These are phyloP conservation scores for Boletellus deceptivus DNA, from an alignment of 1,284 basidiomycete species.

Conservation along the genomic window DNA sequence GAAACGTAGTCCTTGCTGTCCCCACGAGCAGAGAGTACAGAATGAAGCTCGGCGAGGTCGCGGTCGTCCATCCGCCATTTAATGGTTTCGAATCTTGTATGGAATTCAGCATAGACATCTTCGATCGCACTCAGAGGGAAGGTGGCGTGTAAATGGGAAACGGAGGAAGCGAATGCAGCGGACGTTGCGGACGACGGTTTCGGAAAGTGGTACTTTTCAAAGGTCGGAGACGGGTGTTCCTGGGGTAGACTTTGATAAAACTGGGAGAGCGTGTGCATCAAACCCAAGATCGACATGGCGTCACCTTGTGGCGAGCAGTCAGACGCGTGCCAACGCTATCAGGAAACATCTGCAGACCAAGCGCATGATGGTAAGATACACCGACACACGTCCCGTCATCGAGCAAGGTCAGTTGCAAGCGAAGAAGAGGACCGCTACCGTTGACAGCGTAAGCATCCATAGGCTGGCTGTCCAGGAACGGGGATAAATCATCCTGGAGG, in stretches of 20 bases:
- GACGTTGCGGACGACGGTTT: background rate
- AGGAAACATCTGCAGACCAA: slow-evolving; percentile 9
- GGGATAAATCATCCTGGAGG: slow-evolving; percentile 26
- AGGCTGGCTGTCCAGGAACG: slow-evolving; percentile 13
- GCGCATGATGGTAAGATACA: slow-evolving; percentile 30
- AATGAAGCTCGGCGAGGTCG: background rate
- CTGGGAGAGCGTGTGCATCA: slow-evolving; percentile 17
- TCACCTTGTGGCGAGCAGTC: slow-evolving; percentile 26
- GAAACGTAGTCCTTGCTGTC: slow-evolving; percentile 13
- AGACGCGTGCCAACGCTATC: background rate
- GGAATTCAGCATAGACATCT: slow-evolving; percentile 9
- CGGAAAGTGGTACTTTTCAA: slow-evolving; percentile 13
- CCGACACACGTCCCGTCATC: background rate
- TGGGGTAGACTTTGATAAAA: slow-evolving; percentile 21
- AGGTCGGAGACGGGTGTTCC: slow-evolving; percentile 16
- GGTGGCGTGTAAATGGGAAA: background rate
- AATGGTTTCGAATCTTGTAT: slow-evolving; percentile 11
- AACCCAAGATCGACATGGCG: slow-evolving; percentile 24
- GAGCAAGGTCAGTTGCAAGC: slow-evolving; percentile 29
- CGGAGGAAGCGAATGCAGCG: background rate
- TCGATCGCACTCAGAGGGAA: slow-evolving; percentile 3
- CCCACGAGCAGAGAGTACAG: background rate
- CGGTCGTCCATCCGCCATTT: slow-evolving; percentile 18
- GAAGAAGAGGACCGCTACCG: slow-evolving; percentile 23
- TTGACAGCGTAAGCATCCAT: slow-evolving; percentile 14